Conservation (phyloP, 208 protist species). For the Trichomonas gallinae region DNA sequence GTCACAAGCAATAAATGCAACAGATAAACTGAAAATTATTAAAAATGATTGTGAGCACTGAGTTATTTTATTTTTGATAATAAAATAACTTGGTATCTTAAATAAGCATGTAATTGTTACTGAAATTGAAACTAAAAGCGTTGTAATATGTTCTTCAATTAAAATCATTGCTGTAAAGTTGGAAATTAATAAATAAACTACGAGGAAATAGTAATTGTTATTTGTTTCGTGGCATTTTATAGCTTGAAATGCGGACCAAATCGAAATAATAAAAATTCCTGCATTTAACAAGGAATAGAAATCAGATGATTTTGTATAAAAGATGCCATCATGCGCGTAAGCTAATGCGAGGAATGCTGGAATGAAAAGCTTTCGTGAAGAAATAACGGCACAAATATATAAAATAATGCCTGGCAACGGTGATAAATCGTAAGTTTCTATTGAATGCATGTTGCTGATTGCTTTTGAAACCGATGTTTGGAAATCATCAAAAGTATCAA, state of each 20-base stretch:
- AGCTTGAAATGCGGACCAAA: neutral
- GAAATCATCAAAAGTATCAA: neutral
- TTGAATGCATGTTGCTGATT: neutral
- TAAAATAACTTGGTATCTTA: neutral
- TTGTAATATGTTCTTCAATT: neutral
- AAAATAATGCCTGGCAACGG: neutral
- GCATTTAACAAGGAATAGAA: neutral
- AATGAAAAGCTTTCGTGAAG: neutral
- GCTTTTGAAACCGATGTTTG: neutral
- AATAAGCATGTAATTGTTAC: neutral
- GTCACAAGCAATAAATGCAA: neutral
- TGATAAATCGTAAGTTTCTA: neutral
- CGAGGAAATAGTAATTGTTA: neutral
- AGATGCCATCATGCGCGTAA: neutral
- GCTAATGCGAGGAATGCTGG: neutral
- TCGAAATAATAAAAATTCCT: neutral
- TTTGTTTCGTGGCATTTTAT: neutral
- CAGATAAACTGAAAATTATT: neutral
- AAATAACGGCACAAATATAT: neutral
- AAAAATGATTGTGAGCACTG: neutral
- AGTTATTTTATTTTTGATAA: neutral
- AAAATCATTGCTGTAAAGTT: neutral
- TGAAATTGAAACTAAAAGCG: neutral
- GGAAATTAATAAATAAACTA: neutral
- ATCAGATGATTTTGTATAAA: neutral